Conservation (phyloP, 129 eudicot species). For the Daucus carota region DNA sequence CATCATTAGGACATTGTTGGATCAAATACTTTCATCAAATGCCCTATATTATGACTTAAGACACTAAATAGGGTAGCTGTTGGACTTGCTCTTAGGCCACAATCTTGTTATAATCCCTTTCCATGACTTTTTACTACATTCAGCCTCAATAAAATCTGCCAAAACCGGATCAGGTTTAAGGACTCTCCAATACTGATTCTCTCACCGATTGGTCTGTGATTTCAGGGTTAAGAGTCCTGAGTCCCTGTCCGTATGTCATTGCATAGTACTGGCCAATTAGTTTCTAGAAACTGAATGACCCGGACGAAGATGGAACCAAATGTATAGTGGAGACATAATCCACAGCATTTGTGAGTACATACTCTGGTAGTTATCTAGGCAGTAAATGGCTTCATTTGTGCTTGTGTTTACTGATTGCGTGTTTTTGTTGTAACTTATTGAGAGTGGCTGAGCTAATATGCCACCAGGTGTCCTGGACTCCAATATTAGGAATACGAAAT, state of each 20-base stretch:
- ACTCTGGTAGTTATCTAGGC: background rate
- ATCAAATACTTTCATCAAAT: no score
- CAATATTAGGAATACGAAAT: background rate
- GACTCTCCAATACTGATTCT: background rate
- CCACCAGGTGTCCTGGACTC: background rate
- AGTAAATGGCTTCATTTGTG: background rate
- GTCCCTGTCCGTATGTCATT: background rate
- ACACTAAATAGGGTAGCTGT: no score
- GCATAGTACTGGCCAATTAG: background rate
- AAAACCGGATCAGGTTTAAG: background rate
- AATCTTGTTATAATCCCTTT: background rate
- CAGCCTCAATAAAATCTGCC: background rate
- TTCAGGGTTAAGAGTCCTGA: background rate
- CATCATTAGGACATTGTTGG: no score
- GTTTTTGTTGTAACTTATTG: background rate
- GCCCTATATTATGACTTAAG: no score
- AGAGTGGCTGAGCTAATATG: background rate
- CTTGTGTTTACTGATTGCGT: background rate
- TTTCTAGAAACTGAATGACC: background rate
- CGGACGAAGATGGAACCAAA: background rate
- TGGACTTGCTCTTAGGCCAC: no score
- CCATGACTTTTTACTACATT: background rate
- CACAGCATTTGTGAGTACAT: background rate
- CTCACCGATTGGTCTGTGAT: no score
- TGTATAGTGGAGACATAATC: background rate